Base-by-base conservation (phyloP, 768 basidiomycete genomes). In the Suillus hirtellus region DNA sequence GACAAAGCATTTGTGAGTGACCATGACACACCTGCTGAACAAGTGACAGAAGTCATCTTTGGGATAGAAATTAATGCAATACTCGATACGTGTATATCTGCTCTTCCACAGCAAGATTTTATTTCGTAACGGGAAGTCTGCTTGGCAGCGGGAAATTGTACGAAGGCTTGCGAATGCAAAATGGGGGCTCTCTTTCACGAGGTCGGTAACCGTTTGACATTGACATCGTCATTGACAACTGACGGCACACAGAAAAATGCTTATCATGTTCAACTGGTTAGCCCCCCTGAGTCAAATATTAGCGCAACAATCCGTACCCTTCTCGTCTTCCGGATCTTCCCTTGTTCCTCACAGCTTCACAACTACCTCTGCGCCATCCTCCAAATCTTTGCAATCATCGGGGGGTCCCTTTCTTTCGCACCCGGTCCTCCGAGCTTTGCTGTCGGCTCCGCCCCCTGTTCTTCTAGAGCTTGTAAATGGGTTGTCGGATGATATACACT, bases 211-310 rank as follows among this genome's bases (percentile, higher is more conserved):
- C n/a, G 56, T 15, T 10, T 44, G 12, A 49, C 21, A 55, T 27
- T 43, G n/a, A 35, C 38, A 12, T 59, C 49, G 65, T 66, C 53
- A 65, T 55, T 38, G 58, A 17, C 59, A 60, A 17, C 10, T 47
- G 5, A 46, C 17, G 40, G 40, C 11, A 35, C 60, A 60, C 73
- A 95, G 93, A 76, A 93, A 92, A 79, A 82, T 87, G 62, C 81
- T 95, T 43, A 78, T 95, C 60, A 78, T 95, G 50, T 92, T 93
- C 81, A 92, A 93, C 76, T 95, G 93, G 93, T 76, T 95, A 61
- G 78, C 83, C 1, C 93, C 93, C 10, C 75, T 94, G 68, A 88
- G 86, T 55, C 79, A 84, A 24, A 84, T 95, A 61, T 82, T 85
- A 72, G 85, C 87, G 4, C 89, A 92, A 69, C 89, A 90, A 71